These are phyloP conservation scores for Xylaria sp. DNA, from an alignment of 2,329 filamentous ascomycete genomes.

Conservation along the genomic window DNA sequence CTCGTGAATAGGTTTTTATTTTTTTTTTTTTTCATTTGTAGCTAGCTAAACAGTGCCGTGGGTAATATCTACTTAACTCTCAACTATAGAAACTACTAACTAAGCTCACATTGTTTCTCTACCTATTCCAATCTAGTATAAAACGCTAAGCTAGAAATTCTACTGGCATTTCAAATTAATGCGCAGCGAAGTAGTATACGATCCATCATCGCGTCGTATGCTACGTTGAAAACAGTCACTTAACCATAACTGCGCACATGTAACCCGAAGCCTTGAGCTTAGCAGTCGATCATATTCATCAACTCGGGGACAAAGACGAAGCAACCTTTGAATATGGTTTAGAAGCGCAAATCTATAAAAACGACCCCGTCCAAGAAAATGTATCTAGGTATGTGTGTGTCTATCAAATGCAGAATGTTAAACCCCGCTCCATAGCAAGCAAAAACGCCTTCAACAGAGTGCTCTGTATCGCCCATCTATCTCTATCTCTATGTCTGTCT, in stretches of 20 bases:
- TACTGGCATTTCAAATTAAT: no score
- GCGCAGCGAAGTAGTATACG: no score
- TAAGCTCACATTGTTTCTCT: background rate
- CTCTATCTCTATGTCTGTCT: background rate
- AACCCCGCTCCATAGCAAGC: background rate
- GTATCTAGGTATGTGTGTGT: conserved; percentile 3
- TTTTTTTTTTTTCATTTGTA: no score
- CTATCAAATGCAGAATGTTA: conserved; percentile 4
- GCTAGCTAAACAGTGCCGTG: no score
- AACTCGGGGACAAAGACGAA: background rate
- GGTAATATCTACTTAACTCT: background rate
- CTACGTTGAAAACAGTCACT: background rate
- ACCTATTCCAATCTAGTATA: background rate
- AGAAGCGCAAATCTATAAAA: conserved; percentile 1
- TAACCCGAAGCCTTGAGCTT: background rate
- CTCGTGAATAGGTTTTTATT: background rate
- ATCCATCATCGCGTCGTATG: no score
- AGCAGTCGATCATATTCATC: background rate
- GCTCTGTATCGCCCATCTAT: conserved; percentile 10
- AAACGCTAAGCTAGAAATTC: background rate
- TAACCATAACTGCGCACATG: no score
- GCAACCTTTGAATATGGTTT: background rate
- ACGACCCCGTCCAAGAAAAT: background rate
- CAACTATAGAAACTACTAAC: background rate
- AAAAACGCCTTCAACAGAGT: conserved; percentile 14